A percentile compares a stretch with the other conserved stretches of the same genome.
phyloP scores from a whole-genome alignment of 169 alveolate genomes.

The Eimeria falciformis region DNA sequence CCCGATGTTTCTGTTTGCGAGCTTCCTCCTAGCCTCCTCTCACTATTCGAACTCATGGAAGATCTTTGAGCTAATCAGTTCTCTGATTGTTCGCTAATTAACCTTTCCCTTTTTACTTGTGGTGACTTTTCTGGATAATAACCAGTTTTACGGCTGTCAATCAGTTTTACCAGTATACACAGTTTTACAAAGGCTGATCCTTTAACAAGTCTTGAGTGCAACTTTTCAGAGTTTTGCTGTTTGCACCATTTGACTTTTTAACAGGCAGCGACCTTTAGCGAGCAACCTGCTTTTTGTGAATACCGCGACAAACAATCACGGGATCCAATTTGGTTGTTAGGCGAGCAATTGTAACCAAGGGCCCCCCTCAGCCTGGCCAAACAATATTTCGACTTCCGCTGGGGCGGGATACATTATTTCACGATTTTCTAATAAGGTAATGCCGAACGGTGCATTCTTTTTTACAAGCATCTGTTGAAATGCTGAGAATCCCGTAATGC shows the following conservation, averaged over 20 bases:
- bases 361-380: conserved; percentile 48
- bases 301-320: no score
- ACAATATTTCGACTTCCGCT: conserved; percentile 2
- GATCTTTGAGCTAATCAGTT: conserved; percentile 45
- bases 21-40: conserved; percentile 73
- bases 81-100: neutral
- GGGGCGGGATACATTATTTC: neutral
- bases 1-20: conserved; percentile 77
- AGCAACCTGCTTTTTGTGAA: no score
- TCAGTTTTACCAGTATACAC: no score
- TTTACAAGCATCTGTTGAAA: neutral
- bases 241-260: no score
- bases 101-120: neutral
- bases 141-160: no score
- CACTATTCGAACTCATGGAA: conserved; percentile 63
- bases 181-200: no score
- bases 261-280: no score
- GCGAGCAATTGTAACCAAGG: conserved; percentile 20
- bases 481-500: neutral
- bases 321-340: no score
- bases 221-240: no score
- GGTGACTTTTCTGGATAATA: no score
- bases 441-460: neutral
- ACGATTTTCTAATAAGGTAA: neutral
- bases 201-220: no score